phyloP scores from a whole-genome alignment of 345 rosid genomes.

The Psidium friedrichsthalianum region DNA sequence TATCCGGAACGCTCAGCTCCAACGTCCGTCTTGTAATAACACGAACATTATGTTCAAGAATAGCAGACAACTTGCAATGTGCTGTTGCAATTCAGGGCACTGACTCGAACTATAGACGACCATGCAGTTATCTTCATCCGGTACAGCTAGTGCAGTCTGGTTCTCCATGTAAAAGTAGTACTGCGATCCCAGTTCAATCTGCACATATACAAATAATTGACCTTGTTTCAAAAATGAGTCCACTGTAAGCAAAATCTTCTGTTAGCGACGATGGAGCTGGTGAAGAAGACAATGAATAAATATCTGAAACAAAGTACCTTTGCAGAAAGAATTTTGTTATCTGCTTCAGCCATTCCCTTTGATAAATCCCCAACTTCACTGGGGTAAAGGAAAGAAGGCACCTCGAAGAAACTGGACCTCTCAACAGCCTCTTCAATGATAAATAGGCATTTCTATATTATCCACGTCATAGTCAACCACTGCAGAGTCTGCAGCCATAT shows the following conservation, averaged over 20 bases:
- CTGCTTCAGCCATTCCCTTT: conserved; percentile 79
- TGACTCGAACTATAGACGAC: conserved; percentile 64
- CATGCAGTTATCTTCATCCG: conserved; percentile 80
- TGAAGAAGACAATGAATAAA: neutral
- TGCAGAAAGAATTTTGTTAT: conserved; percentile 49
- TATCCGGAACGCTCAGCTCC: too few relatives aligned
- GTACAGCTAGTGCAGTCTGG: conserved; percentile 81
- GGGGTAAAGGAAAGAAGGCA: conserved; percentile 42
- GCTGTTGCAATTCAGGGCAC: conserved; percentile 45
- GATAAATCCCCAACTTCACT: conserved; percentile 49
- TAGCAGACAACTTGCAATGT: conserved; percentile 61
- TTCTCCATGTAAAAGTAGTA: conserved; percentile 87
- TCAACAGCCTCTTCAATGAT: conserved; percentile 62
- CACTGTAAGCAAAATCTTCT: neutral
- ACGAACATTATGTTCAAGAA: conserved; percentile 69
- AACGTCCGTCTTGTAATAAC: conserved; percentile 79
- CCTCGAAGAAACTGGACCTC: conserved; percentile 60
- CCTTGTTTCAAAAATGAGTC: neutral
- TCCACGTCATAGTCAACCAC: conserved; percentile 48
- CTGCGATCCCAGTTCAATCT: conserved; percentile 76
- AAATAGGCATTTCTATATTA: conserved; percentile 47
- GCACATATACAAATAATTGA: neutral
- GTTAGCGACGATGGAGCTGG: neutral
- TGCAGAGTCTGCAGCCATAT: conserved; percentile 50
- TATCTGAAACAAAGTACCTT: conserved; percentile 25